Evolutionary conservation across 192 early-diverging fungal species (phyloP), one percentile per base, ranked within the genome.

Genomic region (Coemansia sp.): DNA sequence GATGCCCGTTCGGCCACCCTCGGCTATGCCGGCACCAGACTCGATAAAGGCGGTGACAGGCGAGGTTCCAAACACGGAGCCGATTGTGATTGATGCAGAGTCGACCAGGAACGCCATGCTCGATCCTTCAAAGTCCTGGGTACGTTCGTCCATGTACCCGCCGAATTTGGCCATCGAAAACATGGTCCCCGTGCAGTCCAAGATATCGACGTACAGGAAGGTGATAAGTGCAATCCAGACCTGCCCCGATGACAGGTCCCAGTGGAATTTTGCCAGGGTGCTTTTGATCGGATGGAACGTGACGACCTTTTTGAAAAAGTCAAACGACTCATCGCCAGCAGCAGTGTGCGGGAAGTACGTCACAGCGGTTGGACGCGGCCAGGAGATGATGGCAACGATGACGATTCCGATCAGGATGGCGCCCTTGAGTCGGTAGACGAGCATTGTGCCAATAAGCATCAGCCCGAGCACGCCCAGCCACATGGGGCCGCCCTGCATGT

Each of bases 181-280:
- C 86, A 93, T 80, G 30, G 91, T 92, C 19, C 90, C 90, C 4
- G 91, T 94, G 55, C 89, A 90, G 68, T 94, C 92, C 61, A 94
- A 73, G 44, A 94, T 90, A 72, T 94, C 92, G 61, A 94, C 88
- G 58, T 92, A 93, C 45, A 93, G 70, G 74, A 94, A 91, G 2
- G 88, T 94, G 45, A 94, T 83, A 47, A 94, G 80, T 7, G 92
- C 91, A 27, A 91, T 79, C 89, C 91, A 94, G 44, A 92, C 67
- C 38, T 89, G 84, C 30, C 79, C 72, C 37, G 68, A 78, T 9
- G 77, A 50, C 19, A 88, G 61, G 40, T 87, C 75, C 62, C 90
- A 94, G 65, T 89, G 73, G 69, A 89, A 84, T 53, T 67, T 62
- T 13, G 76, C 86, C 28, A 87, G 71, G 13, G 82, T 89, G 59